phyloP scores from a whole-genome alignment of 164 flowering plant genomes.

The Euptelea pleiosperma region DNA sequence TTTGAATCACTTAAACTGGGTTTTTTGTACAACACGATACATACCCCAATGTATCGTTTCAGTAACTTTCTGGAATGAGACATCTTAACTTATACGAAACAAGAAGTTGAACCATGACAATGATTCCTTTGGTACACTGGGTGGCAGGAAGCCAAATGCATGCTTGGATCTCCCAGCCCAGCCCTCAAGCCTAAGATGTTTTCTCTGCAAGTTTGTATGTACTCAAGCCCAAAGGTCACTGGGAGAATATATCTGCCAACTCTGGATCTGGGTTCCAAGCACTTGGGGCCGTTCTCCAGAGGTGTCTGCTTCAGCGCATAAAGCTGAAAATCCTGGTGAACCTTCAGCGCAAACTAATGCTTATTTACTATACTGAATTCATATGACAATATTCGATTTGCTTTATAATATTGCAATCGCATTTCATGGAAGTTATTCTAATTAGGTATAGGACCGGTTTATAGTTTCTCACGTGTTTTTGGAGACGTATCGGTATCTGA shows the following conservation, averaged over 20 bases:
- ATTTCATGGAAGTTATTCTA: too few relatives aligned
- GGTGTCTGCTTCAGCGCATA: slow-evolving; percentile 42
- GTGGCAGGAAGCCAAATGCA: slow-evolving; percentile 65
- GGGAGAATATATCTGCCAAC: slow-evolving; percentile 31
- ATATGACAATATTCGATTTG: neutral
- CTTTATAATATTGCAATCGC: too few relatives aligned
- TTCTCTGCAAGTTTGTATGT: slow-evolving; percentile 33
- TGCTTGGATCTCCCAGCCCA: slow-evolving; percentile 43
- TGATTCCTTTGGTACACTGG: slow-evolving; percentile 28
- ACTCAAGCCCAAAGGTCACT: slow-evolving; percentile 21
- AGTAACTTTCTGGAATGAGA: too few relatives aligned
- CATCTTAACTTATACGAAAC: too few relatives aligned
- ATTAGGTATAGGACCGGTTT: too few relatives aligned
- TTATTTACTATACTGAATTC: slow-evolving; percentile 8
- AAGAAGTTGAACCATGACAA: too few relatives aligned
- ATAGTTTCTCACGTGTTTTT: too few relatives aligned
- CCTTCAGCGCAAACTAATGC: slow-evolving; percentile 19
- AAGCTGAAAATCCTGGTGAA: slow-evolving; percentile 38
- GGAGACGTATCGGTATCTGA: too few relatives aligned
- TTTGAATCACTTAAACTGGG: too few relatives aligned
- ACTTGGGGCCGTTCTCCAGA: slow-evolving; percentile 20
- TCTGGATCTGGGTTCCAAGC: slow-evolving; percentile 22
- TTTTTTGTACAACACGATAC: too few relatives aligned
- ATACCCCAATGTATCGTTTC: too few relatives aligned
- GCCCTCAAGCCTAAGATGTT: slow-evolving; percentile 35